Evolutionary conservation across 768 basidiomycete genomes (phyloP).

Genomic region (Podaxis carcinomalis): DNA sequence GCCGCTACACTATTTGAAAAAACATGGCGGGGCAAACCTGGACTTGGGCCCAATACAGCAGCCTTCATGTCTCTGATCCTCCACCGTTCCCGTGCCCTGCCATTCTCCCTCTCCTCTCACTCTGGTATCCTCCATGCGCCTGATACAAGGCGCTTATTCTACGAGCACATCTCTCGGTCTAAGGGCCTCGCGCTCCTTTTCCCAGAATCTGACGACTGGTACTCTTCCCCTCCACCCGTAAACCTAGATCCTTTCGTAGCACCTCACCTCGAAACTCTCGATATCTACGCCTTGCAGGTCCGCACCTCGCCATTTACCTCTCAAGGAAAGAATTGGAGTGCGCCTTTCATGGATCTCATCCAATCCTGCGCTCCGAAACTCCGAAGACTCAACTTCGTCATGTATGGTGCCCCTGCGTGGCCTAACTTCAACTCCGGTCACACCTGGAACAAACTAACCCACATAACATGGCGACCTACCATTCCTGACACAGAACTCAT

Average conservation of each 20-base stretch:
- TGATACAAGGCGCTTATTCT: neutral
- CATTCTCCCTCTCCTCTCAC: conserved; percentile 4
- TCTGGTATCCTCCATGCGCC: neutral
- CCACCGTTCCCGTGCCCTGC: neutral
- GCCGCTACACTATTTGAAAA: neutral
- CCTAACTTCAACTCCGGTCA: neutral
- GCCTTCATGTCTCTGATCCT: neutral
- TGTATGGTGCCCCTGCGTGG: neutral
- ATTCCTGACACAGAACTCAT: conserved; percentile 1
- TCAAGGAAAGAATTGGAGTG: neutral
- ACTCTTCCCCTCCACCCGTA: neutral
- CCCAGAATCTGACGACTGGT: neutral
- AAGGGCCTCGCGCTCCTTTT: conserved; percentile 3
- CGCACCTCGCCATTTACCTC: neutral
- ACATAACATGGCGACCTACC: conserved; percentile 7
- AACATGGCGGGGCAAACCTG: neutral
- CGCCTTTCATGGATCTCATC: conserved; percentile 4
- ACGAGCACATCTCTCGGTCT: neutral
- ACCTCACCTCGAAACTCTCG: conserved; percentile 4
- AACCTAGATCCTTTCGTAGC: neutral
- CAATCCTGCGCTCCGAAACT: conserved; percentile 1
- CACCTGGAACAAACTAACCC: conserved; percentile 7
- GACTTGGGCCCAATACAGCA: neutral
- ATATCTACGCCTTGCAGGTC: neutral
- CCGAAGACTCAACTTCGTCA: neutral